Base-by-base conservation (phyloP, 768 basidiomycete species). In the Lyophyllum decastes region DNA sequence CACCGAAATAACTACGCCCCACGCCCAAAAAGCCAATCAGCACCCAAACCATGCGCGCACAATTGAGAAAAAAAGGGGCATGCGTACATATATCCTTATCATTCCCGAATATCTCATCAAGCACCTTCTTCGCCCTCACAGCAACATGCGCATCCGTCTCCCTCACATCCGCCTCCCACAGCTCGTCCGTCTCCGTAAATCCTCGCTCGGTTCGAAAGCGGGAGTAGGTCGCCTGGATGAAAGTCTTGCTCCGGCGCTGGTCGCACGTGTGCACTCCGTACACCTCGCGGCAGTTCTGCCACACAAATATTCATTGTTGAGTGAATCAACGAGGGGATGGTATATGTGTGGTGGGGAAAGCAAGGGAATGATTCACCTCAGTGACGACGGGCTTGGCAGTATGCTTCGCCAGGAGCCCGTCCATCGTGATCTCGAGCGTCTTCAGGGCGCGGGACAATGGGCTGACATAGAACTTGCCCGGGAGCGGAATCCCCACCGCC, bases 241-340 rank as follows among this genome's bases (percentile, higher is more conserved):
- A 76, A 0, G 81, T 75, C 30, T 71, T 74, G 2, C 77, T 73
- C 19, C 76, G 74, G 14, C 90, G 82, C 60, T 82, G 79, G 68
- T 92, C 90, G 64, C 89, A 90, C 0, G 89, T 90, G 30, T 90
- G 88, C 1, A 82, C 78, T 0, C 89, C 84, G 57, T 83, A 81
- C 58, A 78, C 78, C 68, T 92, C 90, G 27, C 89, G 82, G 48
- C 83, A 80, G 58, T 87, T 79, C 90, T 92, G 55, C 8, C 33
- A 49, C 19, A 34, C 40, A 21, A 17, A 46, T 16, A n/a, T 34
- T 19, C 21, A 14, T 38, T 4, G 16, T n/a, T n/a, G n/a, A n/a
- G n/a, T n/a, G n/a, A n/a, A n/a, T n/a, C n/a, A n/a, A n/a, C n/a
- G n/a, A n/a, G n/a, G n/a, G n/a, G n/a, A n/a, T n/a, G n/a, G n/a